Conservation (phyloP, 2,329 filamentous ascomycete genomes). For the Fusarium papillatum region DNA sequence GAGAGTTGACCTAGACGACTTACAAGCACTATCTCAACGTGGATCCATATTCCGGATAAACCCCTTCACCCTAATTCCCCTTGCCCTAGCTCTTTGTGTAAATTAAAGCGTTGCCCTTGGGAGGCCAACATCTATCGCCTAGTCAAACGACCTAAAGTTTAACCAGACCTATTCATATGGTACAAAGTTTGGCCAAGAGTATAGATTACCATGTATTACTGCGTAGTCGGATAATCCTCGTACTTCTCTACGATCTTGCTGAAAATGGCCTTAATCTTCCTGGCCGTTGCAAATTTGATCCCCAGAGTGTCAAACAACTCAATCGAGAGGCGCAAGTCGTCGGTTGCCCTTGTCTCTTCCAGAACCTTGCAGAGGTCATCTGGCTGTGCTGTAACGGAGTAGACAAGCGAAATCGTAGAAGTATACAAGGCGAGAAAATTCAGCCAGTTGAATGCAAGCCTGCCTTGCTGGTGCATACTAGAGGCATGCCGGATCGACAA, state of each 20-base stretch:
- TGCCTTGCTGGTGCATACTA: constrained; percentile 53
- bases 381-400: constrained; percentile 56
- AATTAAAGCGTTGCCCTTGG: background rate
- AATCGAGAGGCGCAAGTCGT: constrained; percentile 47
- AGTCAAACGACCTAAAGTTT: background rate
- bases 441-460: constrained; percentile 58
- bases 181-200: background rate
- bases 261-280: constrained; percentile 36
- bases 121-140: background rate
- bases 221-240: background rate
- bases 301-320: constrained; percentile 48
- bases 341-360: constrained; percentile 44
- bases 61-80: background rate
- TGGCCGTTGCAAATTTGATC: constrained; percentile 47
- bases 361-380: constrained; percentile 45
- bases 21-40: background rate
- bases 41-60: background rate
- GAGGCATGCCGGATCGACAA: constrained; percentile 59
- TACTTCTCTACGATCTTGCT: background rate
- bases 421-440: constrained; percentile 58
- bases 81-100: background rate
- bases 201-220: background rate
- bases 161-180: background rate
- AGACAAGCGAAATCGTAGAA: constrained; percentile 56
- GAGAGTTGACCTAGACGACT: background rate